Conservation (phyloP, 164 flowering plant species). For the Warburgia ugandensis region DNA sequence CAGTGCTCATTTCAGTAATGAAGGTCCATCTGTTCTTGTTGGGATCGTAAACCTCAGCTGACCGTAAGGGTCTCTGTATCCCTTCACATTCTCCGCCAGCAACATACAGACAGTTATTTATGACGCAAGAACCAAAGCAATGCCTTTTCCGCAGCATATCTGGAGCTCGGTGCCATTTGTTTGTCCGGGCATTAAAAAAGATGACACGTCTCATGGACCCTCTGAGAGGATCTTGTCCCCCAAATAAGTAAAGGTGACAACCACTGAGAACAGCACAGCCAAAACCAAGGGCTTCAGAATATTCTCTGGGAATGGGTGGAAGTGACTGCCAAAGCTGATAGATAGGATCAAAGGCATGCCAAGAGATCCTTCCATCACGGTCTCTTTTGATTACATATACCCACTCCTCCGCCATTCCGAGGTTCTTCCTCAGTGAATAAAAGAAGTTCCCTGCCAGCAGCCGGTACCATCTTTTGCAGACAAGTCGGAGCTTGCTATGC, state of each 20-base stretch:
- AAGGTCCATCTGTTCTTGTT: conserved; percentile 77
- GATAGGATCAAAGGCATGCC: conserved; percentile 92
- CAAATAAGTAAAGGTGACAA: conserved; percentile 80
- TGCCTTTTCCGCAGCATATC: conserved; percentile 91
- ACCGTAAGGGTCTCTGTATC: conserved; percentile 71
- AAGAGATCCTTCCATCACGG: conserved; percentile 82
- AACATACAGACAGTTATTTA: conserved; percentile 86
- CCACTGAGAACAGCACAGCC: conserved; percentile 96
- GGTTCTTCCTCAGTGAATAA: conserved; percentile 68
- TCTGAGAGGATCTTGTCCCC: conserved; percentile 80
- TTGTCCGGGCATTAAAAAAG: conserved; percentile 83
- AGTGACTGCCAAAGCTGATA: conserved; percentile 93
- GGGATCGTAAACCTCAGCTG: conserved; percentile 93
- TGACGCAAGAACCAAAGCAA: conserved; percentile 86
- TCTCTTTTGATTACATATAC: conserved; percentile 91
- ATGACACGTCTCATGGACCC: conserved; percentile 91
- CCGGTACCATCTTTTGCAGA: conserved; percentile 90
- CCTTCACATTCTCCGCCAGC: conserved; percentile 99
- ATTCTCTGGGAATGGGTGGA: conserved; percentile 85
- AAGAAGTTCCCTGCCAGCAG: conserved; percentile 78
- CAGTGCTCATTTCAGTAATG: conserved; percentile 84
- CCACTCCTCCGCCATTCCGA: conserved; percentile 97
- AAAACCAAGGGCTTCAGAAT: conserved; percentile 82
- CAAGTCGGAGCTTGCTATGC: conserved; percentile 81
- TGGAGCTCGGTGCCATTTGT: conserved; percentile 93